Evolutionary conservation across 371 early-diverging fungal species (phyloP), one percentile per base, ranked within the genome.

Genomic region (Mortierella polycephala): DNA sequence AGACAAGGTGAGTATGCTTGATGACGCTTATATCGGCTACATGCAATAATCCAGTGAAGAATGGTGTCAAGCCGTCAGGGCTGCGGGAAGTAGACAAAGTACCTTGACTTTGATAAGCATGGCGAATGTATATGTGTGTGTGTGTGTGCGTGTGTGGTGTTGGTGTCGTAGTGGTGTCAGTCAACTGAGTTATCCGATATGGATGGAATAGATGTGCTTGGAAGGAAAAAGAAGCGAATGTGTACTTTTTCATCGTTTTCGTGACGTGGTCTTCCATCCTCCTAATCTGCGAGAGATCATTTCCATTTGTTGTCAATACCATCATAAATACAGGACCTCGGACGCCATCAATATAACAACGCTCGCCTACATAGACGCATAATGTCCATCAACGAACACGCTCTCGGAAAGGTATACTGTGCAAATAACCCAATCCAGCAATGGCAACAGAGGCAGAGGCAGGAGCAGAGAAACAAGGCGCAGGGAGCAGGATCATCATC

Each of bases 71-170:
- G 30, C 30, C 30, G 30, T 30, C 30, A 30, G 30, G 30, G 30
- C 30, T 30, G 30, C 30, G 30, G 4, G 30, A 30, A 30, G 30
- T 2, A 30, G 30, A 30, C 30, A 30, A 30, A 1, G 30, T 90
- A 94, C 95, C 93, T 95, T 95, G 67, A 95, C 94, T 85, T 93
- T 95, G 69, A 96, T 92, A 54, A 90, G 88, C 96, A 96, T 96
- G 68, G 57, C 85, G 75, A 57, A 21, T 23, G 44, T 53, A 23
- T 21, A 39, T 7, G 39, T 0, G 7, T 30, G 4, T 30, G 30
- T 51, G 30, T 50, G 21, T 7, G 39, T 0, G 7, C 4, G 4
- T 30, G 30, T 51, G 30, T 50, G 21, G 37, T 58, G 57, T 59
- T 53, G 21, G 59, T 37, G 58, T 57, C 53, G 2, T 45, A 46